phyloP scores from a whole-genome alignment of 192 early-diverging fungal species.

The Linnemannia exigua region DNA sequence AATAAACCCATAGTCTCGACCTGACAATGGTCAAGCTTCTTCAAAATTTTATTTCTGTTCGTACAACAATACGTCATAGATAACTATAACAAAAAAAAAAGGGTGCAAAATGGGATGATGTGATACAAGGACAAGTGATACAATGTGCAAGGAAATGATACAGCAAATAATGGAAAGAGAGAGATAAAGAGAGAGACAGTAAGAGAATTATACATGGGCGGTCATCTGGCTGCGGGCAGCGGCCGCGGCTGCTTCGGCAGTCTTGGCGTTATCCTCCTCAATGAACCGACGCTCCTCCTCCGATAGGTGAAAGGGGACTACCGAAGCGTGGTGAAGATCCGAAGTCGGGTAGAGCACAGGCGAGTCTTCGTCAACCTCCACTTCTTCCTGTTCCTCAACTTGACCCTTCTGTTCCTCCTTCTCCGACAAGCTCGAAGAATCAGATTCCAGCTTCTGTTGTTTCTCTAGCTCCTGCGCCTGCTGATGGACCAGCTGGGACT shows the following conservation, averaged over 20 bases:
- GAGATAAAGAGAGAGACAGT: not conserved
- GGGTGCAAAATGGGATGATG: not conserved
- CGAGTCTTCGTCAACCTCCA: constrained; percentile 6
- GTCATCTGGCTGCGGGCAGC: not conserved
- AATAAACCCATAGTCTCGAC: not conserved
- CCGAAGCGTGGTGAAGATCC: constrained; percentile 31
- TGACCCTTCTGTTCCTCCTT: not conserved
- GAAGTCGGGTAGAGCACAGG: constrained; percentile 45
- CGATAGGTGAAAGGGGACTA: constrained; percentile 45
- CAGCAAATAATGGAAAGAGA: not conserved
- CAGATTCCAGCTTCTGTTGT: not conserved
- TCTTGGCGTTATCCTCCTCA: constrained; percentile 50
- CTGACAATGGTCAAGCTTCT: not conserved
- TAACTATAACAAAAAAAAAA: not conserved
- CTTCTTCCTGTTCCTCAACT: not conserved
- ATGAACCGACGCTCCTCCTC: constrained; percentile 50
- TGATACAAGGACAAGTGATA: not conserved
- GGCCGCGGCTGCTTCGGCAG: constrained; percentile 23
- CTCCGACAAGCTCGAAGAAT: not conserved
- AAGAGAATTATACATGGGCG: constrained; percentile 5
- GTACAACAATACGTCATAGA: not conserved
- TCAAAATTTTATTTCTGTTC: not conserved
- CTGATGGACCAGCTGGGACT: not conserved
- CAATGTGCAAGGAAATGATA: not conserved
- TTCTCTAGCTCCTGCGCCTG: not conserved